Conservation (phyloP, 2,329 filamentous ascomycete species). For the Emmonsiellopsis sp. region DNA sequence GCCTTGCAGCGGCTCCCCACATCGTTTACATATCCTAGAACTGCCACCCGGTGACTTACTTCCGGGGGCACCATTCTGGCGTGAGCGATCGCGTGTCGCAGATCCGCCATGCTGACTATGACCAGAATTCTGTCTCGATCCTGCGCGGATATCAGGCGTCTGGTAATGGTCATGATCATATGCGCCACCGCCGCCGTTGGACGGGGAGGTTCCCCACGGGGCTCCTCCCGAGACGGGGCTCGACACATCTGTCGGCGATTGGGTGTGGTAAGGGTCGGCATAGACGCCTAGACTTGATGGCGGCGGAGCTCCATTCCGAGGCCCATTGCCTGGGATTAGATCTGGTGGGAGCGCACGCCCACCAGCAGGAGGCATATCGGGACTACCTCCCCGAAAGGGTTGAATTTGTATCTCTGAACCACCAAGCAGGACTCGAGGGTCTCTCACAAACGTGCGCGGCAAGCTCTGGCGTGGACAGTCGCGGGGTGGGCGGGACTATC, state of each 20-base stretch:
- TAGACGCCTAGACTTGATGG: conserved; percentile 28
- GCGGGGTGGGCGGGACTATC: too few species aligned
- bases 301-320: conserved; percentile 21
- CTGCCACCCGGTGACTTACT: conserved; percentile 27
- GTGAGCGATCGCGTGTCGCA: conserved; percentile 26
- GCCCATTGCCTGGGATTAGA: conserved; percentile 34
- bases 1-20: conserved; percentile 74
- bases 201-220: conserved; percentile 17
- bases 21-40: conserved; percentile 66
- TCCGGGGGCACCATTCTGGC: conserved; percentile 24
- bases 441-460: background rate
- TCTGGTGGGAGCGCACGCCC: conserved; percentile 31
- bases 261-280: conserved; percentile 23
- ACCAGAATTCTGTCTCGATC: conserved; percentile 22
- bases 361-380: conserved; percentile 31
- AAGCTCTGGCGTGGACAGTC: too few species aligned
- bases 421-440: background rate
- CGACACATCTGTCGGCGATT: conserved; percentile 32
- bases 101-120: conserved; percentile 23
- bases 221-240: conserved; percentile 25
- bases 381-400: background rate
- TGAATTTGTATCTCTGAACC: conserved; percentile 3
- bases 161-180: conserved; percentile 17
- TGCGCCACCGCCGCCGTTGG: conserved; percentile 6
- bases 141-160: conserved; percentile 21